A percentile compares a stretch with the other conserved stretches of the same genome.
These are phyloP conservation scores for Phalaenopsis equestris DNA, from an alignment of 106 monocot species.

Conservation along the genomic window DNA sequence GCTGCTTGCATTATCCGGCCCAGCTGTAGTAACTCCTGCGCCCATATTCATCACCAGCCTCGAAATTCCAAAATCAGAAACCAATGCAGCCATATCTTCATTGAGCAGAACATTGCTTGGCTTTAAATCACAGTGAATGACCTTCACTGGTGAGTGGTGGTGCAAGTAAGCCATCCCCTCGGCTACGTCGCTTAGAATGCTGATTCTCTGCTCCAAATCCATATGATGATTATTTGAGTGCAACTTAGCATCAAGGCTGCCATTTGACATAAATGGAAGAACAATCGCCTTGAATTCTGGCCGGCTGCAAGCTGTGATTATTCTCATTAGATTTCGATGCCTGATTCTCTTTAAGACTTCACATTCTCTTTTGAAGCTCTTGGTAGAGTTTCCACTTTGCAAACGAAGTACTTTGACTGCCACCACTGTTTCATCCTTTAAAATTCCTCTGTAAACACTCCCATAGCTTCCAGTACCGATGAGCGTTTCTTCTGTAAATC, in stretches of 20 bases:
- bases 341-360: slow-evolving; percentile 52
- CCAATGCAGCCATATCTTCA: slow-evolving; percentile 55
- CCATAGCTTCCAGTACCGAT: slow-evolving; percentile 26
- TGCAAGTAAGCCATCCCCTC: slow-evolving; percentile 63
- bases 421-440: slow-evolving; percentile 38
- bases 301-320: slow-evolving; percentile 61
- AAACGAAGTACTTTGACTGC: slow-evolving; percentile 57
- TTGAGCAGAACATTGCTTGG: slow-evolving; percentile 53
- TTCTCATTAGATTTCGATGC: slow-evolving; percentile 60
- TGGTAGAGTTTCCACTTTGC: slow-evolving; percentile 42
- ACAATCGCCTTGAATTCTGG: slow-evolving; percentile 59
- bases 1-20: slow-evolving; percentile 10
- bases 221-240: slow-evolving; percentile 20
- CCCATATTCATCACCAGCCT: slow-evolving; percentile 33
- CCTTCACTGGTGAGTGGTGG: slow-evolving; percentile 47
- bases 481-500: slow-evolving; percentile 25
- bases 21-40: slow-evolving; percentile 3
- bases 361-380: slow-evolving; percentile 64
- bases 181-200: slow-evolving; percentile 41
- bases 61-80: slow-evolving; percentile 54
- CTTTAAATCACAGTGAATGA: slow-evolving; percentile 59
- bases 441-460: slow-evolving; percentile 38
- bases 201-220: slow-evolving; percentile 29
- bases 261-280: slow-evolving; percentile 58
- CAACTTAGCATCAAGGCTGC: slow-evolving; percentile 38